These are phyloP conservation scores for Penicillium aurantiogriseum DNA, from an alignment of 2,329 filamentous ascomycete genomes.

Conservation along the genomic window DNA sequence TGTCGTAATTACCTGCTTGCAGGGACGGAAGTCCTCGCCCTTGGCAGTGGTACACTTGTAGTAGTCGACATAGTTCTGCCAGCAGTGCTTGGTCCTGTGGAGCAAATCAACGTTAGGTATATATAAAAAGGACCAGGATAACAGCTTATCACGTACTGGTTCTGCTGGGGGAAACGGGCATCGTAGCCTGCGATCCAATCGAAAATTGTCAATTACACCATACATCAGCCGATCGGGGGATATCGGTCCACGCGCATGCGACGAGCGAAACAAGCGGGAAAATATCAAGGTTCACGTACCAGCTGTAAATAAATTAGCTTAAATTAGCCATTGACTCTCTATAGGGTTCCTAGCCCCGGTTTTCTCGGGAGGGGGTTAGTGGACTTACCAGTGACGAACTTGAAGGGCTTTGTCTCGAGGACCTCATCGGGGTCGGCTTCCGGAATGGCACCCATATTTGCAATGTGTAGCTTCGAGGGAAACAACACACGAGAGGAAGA, in stretches of 20 bases:
- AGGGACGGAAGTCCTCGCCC: slow-evolving; percentile 96
- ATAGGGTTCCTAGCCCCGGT: slow-evolving; percentile 27
- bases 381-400: slow-evolving; percentile 95
- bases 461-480: slow-evolving; percentile 27
- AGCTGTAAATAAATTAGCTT: slow-evolving; percentile 47
- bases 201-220: slow-evolving; percentile 32
- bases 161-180: slow-evolving; percentile 97
- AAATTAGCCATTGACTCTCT: slow-evolving; percentile 43
- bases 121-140: background rate
- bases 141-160: slow-evolving; percentile 51
- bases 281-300: slow-evolving; percentile 42
- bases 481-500: slow-evolving; percentile 16
- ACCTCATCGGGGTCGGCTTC: slow-evolving; percentile 65
- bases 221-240: slow-evolving; percentile 16
- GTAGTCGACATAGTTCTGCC: slow-evolving; percentile 99
- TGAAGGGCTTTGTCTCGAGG: slow-evolving; percentile 98
- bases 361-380: slow-evolving; percentile 22
- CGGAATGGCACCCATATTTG: slow-evolving; percentile 79
- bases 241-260: slow-evolving; percentile 10
- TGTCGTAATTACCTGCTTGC: slow-evolving; percentile 72
- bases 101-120: slow-evolving; percentile 15
- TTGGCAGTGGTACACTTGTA: slow-evolving; percentile 99
- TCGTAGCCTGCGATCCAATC: slow-evolving; percentile 73
- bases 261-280: slow-evolving; percentile 12
- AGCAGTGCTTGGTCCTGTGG: slow-evolving; percentile 89